These are phyloP conservation scores for Sporothrix schenckii DNA, from an alignment of 2,329 filamentous ascomycete species.

Conservation along the genomic window DNA sequence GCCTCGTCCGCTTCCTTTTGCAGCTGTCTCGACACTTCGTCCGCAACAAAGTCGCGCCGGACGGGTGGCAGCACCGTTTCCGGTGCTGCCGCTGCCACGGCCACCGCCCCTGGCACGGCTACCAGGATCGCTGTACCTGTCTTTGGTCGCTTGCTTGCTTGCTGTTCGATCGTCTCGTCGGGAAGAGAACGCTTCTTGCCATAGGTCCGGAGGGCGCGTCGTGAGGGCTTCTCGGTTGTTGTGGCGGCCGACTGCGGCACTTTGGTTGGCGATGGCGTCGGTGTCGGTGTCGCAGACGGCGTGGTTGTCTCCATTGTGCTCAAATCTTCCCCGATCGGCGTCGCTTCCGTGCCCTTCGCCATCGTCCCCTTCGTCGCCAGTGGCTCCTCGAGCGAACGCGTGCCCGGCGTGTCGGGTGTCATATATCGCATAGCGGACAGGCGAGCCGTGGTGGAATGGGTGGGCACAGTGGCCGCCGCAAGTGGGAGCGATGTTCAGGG, in stretches of 20 bases:
- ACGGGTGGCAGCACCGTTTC: too few species aligned
- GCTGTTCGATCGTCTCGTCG: not conserved
- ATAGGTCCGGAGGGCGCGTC: slow-evolving; percentile 35
- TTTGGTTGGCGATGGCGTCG: slow-evolving; percentile 11
- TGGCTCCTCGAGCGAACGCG: slow-evolving; percentile 27
- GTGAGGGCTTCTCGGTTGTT: not conserved
- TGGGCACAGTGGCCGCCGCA: slow-evolving; percentile 4
- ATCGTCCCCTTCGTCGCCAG: slow-evolving; percentile 32
- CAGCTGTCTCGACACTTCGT: slow-evolving; percentile 30
- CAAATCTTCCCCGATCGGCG: not conserved
- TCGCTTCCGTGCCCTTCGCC: not conserved
- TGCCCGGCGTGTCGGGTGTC: slow-evolving; percentile 35
- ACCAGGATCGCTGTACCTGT: not conserved
- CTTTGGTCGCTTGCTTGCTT: slow-evolving; percentile 9
- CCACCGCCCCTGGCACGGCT: not conserved
- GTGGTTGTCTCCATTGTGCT: slow-evolving; percentile 12
- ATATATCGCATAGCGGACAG: slow-evolving; percentile 28
- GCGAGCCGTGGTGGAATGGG: not conserved
- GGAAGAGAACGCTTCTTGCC: slow-evolving; percentile 34
- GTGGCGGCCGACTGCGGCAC: not conserved
- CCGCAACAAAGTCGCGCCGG: not conserved
- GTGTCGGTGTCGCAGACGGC: slow-evolving; percentile 20
- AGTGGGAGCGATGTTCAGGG: not conserved
- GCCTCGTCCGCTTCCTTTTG: slow-evolving; percentile 25
- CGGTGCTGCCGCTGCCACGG: not conserved